Percentiles rank a stretch among this genome's conserved stretches.
These are phyloP conservation scores for Talaromyces sp. DNA, from an alignment of 2,329 filamentous ascomycete species.

Conservation along the genomic window DNA sequence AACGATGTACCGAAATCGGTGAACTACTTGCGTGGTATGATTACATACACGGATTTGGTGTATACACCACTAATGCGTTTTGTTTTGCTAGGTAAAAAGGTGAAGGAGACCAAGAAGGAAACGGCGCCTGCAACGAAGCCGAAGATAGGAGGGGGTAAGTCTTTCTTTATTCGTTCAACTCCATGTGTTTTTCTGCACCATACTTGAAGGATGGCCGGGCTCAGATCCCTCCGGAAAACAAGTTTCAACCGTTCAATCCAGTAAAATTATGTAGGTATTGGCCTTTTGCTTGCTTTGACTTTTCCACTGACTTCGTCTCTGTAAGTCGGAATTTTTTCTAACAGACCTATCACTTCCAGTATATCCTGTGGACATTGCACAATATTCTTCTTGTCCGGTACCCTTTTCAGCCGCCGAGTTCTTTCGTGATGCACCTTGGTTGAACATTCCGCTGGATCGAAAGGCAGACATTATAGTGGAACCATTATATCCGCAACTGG, in stretches of 20 bases:
- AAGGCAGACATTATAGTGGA: constrained; percentile 61
- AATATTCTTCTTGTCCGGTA: constrained; percentile 20
- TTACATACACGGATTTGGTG: neutral
- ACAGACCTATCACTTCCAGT: constrained; percentile 30
- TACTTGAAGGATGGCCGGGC: constrained; percentile 24
- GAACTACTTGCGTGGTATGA: constrained; percentile 64
- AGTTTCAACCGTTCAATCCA: neutral
- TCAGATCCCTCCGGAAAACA: constrained; percentile 13
- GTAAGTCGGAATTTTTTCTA: constrained; percentile 33
- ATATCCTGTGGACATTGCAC: constrained; percentile 21
- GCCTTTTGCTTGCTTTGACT: constrained; percentile 14
- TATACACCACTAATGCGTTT: constrained; percentile 24
- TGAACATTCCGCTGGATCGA: constrained; percentile 63
- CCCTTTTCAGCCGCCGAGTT: constrained; percentile 54
- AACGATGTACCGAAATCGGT: constrained; percentile 87
- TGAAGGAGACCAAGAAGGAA: constrained; percentile 29
- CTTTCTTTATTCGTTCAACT: neutral
- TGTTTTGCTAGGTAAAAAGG: constrained; percentile 25
- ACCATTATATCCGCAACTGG: constrained; percentile 55
- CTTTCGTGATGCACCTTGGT: constrained; percentile 84
- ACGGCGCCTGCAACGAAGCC: constrained; percentile 19
- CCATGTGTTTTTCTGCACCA: neutral
- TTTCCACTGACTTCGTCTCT: constrained; percentile 22
- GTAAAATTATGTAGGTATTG: constrained; percentile 10
- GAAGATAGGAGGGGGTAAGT: constrained; percentile 27